Evolutionary conservation across 2,329 filamentous ascomycete genomes (phyloP), one percentile per base, ranked within the genome.

Genomic region (Huntiella savannae): DNA sequence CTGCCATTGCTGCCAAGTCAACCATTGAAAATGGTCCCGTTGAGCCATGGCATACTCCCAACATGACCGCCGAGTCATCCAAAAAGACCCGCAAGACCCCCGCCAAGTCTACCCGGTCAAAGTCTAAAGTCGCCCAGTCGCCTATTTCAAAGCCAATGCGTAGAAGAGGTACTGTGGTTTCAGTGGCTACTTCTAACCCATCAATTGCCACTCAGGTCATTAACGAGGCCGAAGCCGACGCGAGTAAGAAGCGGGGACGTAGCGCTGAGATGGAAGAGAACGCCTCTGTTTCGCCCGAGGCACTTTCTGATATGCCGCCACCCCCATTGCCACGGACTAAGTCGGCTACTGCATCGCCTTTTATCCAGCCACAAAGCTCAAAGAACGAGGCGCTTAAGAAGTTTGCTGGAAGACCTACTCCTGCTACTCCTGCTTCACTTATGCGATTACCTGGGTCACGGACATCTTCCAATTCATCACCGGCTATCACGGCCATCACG

Each of bases 401-500:
- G 12, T 12, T 36, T 11, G 33, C 35, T 35, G 11, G 19, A 8
- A 41, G 45, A 49, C 55, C 56, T 3, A 49, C 51, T 45, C 82
- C 83, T 8, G 86, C 84, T 1, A 93, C 86, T 0, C 86, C 86
- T 1, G 84, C 87, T 6, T 93, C 86, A 5, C 63, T 94, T 49
- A 94, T 95, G 82, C 80, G 76, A 55, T 68, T 88, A 38, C 70
- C 68, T 3, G 16, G 11, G n/a, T 32, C 19, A 34, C 16, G 17
- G 17, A 34, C 40, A 13, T 43, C 40, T 7, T 8, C 40, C 15
- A 33, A 16, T 12, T 68, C 70, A 19, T 71, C 71, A 55, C 66
- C 66, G 54, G 60, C 64, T 45, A 54, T 40, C 6, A 37, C 45
- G 12, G 17, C 37, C 45, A 54, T 39, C 4, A 37, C 45, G 12